phyloP scores from a whole-genome alignment of 441 rosid species.

The Croton laevigatus region DNA sequence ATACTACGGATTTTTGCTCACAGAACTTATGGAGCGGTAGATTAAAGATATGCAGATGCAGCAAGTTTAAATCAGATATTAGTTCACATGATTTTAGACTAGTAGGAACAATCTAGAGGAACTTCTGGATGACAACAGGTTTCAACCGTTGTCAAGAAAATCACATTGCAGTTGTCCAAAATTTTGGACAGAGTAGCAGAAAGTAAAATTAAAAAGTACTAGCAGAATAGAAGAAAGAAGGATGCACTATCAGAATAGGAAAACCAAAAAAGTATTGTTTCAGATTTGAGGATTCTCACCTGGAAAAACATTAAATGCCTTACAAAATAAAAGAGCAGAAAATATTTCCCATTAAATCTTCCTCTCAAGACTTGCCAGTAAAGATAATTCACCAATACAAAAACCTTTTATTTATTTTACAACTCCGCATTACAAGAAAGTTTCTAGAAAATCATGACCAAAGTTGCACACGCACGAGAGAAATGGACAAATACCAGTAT shows the following conservation, averaged over 20 bases:
- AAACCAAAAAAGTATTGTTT: too few relatives aligned
- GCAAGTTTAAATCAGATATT: background rate
- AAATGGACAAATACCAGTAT: background rate
- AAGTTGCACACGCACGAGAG: background rate
- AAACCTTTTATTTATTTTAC: too few relatives aligned
- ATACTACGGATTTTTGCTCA: background rate
- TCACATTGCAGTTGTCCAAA: background rate
- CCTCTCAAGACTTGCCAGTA: too few relatives aligned
- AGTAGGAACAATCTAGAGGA: background rate
- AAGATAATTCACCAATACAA: too few relatives aligned
- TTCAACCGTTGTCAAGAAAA: background rate
- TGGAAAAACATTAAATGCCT: too few relatives aligned
- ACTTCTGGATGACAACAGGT: background rate
- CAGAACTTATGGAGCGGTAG: background rate
- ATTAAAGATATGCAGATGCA: background rate
- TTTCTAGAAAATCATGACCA: background rate
- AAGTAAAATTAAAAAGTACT: background rate
- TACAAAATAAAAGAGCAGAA: too few relatives aligned
- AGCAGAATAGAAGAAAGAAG: background rate
- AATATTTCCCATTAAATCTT: too few relatives aligned
- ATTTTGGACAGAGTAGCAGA: background rate
- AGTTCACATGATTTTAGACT: background rate
- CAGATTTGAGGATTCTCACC: too few relatives aligned
- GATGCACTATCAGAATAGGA: background rate
- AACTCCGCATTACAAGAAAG: background rate